Base-by-base conservation (phyloP, 306 rosid genomes). In the Crotalaria pallida region DNA sequence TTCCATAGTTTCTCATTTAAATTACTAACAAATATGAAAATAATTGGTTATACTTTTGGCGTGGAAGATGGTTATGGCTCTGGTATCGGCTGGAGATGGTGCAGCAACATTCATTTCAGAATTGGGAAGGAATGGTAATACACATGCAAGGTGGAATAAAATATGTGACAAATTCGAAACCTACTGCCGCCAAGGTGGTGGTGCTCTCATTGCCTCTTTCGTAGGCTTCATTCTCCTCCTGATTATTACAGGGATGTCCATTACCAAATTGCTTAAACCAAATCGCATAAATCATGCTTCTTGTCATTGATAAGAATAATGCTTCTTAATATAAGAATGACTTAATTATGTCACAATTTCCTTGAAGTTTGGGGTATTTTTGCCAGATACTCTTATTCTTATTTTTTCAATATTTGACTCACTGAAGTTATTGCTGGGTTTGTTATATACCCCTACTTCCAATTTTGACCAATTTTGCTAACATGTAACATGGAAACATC, bases 51-150 rank as follows among this genome's bases (percentile, higher is more conserved):
- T 17, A 51, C 10, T 22, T 19, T 21, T 38, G 38, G 10, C 4
- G 13, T 1, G 63, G 63, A 74, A 94, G 98, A 15, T 82, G 82
- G 68, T 24, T 0, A 77, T 88, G 84, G 86, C 75, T 48, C 23
- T 90, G 29, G 91, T 79, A 7, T 80, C 98, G 4, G 88, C 89
- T 0, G 97, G 85, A 4, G 92, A 81, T 52, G 97, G 98, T 5
- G 98, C 89, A 31, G 98, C 98, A 3, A 69, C 88, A 48, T 94
- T 94, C 89, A 88, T 94, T 88, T 85, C 98, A 12, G 82, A 71
- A 56, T 77, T 94, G 29, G 98, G 96, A 40, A 94, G 74, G 78
- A 83, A 90, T 2, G 97, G 98, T 1, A 90, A 94, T 17, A 84
- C 89, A 3, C 96, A 94, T 69, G 98, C 98, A 15, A 79, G 79